phyloP scores from a whole-genome alignment of 2,329 filamentous ascomycete species.

The Fusarium solani-melongenae region DNA sequence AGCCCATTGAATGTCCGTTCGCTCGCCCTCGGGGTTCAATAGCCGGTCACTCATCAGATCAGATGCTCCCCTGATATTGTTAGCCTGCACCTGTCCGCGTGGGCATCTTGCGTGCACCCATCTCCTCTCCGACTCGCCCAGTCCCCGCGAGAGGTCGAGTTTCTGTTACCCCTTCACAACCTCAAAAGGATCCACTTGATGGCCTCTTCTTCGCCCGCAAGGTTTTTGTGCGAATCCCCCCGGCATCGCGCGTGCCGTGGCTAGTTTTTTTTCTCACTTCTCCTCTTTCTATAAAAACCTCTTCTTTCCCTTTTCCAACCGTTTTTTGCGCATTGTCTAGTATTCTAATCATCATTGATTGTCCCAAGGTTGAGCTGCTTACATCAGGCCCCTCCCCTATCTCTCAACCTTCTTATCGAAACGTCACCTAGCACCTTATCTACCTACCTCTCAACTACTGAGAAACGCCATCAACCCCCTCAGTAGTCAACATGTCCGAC shows the following conservation, averaged over 20 bases:
- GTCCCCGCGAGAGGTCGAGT: slow-evolving; percentile 40
- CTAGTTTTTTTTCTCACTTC: slow-evolving; percentile 27
- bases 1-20: neutral
- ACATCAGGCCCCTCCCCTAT: slow-evolving; percentile 12
- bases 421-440: neutral
- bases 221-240: slow-evolving; percentile 29
- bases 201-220: slow-evolving; percentile 37
- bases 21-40: neutral
- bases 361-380: neutral
- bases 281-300: neutral
- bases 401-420: slow-evolving; percentile 24
- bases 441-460: neutral
- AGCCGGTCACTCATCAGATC: neutral
- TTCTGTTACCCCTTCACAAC: slow-evolving; percentile 48
- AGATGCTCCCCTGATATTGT: neutral
- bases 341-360: neutral
- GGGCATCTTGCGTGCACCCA: slow-evolving; percentile 27
- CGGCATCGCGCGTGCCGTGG: slow-evolving; percentile 21
- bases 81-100: slow-evolving; percentile 15
- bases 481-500: slow-evolving; percentile 20
- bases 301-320: neutral
- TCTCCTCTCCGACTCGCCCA: slow-evolving; percentile 38
- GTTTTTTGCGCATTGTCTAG: neutral
- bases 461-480: neutral
- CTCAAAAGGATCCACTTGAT: slow-evolving; percentile 45